Conservation (phyloP, 495 filamentous ascomycete species). For the Hypoxylon rickii region DNA sequence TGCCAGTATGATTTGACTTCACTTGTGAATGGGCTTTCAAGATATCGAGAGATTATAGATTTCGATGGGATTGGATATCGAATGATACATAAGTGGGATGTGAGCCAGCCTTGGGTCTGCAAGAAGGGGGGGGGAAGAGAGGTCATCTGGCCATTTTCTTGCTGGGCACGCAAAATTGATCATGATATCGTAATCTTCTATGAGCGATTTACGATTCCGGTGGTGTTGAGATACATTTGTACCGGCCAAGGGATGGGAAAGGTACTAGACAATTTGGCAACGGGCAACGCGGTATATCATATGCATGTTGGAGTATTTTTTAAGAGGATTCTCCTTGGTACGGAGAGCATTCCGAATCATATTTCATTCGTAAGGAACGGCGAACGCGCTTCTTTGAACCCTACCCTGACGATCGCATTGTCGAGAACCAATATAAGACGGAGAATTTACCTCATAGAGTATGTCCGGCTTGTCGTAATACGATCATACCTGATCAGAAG, state of each 20-base stretch:
- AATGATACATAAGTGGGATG: slow-evolving; percentile 1
- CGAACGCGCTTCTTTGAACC: slow-evolving; percentile 8
- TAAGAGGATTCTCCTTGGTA: slow-evolving; percentile 7
- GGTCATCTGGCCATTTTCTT: slow-evolving; percentile 1
- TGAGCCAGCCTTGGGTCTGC: background rate
- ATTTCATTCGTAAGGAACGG: slow-evolving; percentile 2
- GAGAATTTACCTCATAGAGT: slow-evolving; percentile 7
- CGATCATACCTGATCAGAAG: slow-evolving; percentile 29
- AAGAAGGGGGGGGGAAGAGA: background rate
- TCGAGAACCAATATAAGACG: background rate
- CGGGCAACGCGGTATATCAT: no score
- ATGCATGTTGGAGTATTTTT: slow-evolving; percentile 14
- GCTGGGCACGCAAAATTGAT: background rate
- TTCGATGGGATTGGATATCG: slow-evolving; percentile 1
- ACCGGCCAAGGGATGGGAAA: slow-evolving; percentile 18
- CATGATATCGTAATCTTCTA: slow-evolving; percentile 12
- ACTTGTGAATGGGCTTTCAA: background rate
- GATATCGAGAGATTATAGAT: no score
- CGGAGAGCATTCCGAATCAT: slow-evolving; percentile 9
- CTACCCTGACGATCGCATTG: slow-evolving; percentile 2
- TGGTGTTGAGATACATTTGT: slow-evolving; percentile 22
- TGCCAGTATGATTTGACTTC: background rate
- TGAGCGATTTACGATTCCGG: slow-evolving; percentile 32
- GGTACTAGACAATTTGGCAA: slow-evolving; percentile 17
- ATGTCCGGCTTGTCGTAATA: slow-evolving; percentile 16